Base-by-base conservation (phyloP, 192 early-diverging fungal species). In the Phycomyces blakesleeanus region DNA sequence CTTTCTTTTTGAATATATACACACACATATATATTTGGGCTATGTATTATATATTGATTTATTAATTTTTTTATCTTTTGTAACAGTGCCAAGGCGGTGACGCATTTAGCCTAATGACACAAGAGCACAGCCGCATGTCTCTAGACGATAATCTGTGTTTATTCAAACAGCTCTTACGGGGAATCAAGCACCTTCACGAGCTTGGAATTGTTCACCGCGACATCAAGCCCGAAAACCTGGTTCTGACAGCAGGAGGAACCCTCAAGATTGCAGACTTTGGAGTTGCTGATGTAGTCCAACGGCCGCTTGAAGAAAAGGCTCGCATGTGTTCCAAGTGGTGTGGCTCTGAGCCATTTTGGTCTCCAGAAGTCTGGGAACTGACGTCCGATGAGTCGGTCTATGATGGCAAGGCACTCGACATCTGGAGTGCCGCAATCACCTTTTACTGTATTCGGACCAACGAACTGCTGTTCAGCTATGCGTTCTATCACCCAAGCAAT, bases 201-300 rank as follows among this genome's bases (percentile, higher is more conserved):
- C 84, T 94, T 77, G 97, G 97, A 62, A 96, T 98, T n/a, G 93
- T 93, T 55, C 97, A 98, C 76, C 87, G 87, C 55, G 87, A 91
- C 58, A 83, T 89, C 69, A 89, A 88, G 69, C 83, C 88, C 18
- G 86, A 98, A 76, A 98, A 98, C 76, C 60, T 97, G 29, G 78
- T 98, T 15, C 74, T 98, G 66, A 91, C 93, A 63, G 87, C 91
- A 59, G 78, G 75, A 3, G 86, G 87, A 63, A 85, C 83, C n/a
- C 67, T 98, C 60, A 98, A 98, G 75, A 94, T 98, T 72, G 93
- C 96, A 9, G 96, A 98, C 78, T 98, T 98, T 85, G 96, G 96
- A 51, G 93, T 96, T 16, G 90, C 91, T 2, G 91, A 93, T 61
- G 96, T 98, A 11, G n/a, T 98, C 93, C 83, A 87, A 83, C 91